A percentile compares a stretch with the other conserved stretches of the same genome.
phyloP scores from a whole-genome alignment of 768 basidiomycete genomes.

The Rubroboletus pulcherrimus region DNA sequence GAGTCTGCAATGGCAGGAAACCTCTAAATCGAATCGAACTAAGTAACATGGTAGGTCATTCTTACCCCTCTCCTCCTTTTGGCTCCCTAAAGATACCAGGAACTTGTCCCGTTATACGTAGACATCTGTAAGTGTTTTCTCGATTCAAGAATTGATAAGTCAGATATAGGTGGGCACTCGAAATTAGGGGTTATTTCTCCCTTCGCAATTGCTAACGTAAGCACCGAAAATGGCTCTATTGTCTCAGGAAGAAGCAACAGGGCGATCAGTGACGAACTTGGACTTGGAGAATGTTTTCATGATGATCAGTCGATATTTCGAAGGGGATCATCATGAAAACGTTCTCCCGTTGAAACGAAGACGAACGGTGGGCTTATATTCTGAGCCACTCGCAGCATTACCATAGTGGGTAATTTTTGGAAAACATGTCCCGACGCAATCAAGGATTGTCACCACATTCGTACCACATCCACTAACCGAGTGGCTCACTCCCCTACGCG shows the following conservation, averaged over 20 bases:
- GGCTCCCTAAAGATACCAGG: not conserved
- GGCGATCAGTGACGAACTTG: conserved; percentile 1
- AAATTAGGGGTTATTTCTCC: conserved; percentile 1
- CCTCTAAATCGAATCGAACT: not conserved
- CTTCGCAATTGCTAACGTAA: conserved; percentile 3
- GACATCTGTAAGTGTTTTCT: not conserved
- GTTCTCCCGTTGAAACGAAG: not conserved
- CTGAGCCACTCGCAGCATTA: conserved; percentile 12
- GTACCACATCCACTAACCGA: conserved; percentile 15
- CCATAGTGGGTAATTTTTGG: conserved; percentile 9
- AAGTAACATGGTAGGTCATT: not conserved
- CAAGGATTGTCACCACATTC: conserved; percentile 9
- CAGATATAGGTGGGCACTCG: not conserved
- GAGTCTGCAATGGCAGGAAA: not conserved
- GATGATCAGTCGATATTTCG: not conserved
- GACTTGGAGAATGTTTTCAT: not conserved
- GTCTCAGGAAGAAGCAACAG: not conserved
- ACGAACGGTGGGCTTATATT: not conserved
- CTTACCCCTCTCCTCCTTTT: not conserved
- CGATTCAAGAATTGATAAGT: no score
- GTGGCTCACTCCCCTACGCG: conserved; percentile 21
- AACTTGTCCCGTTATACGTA: not conserved
- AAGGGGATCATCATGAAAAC: not conserved
- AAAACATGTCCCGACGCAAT: conserved; percentile 23
- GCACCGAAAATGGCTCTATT: not conserved